phyloP scores from a whole-genome alignment of 805 yeast species.

The Torulaspora maleeae region DNA sequence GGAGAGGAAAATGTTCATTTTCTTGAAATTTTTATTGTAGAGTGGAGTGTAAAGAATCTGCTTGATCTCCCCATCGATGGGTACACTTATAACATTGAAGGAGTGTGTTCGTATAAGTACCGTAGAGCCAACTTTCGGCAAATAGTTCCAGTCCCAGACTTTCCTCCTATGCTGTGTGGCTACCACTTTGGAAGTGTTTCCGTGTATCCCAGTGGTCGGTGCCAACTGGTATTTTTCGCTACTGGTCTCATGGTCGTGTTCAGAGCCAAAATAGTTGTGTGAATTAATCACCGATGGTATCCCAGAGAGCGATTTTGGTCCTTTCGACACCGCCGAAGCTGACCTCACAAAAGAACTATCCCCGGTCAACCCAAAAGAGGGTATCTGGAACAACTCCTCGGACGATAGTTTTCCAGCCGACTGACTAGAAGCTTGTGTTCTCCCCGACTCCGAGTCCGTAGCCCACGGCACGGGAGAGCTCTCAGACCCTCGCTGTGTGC shows the following conservation, averaged over 20 bases:
- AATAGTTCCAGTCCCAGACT: slow-evolving; percentile 27
- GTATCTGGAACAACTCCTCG: not conserved
- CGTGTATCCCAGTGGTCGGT: slow-evolving; percentile 15
- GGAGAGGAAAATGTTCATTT: slow-evolving; percentile 26
- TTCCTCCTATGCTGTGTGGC: slow-evolving; percentile 14
- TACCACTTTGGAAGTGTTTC: slow-evolving; percentile 18
- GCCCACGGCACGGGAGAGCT: not conserved
- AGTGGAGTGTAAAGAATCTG: slow-evolving; percentile 26
- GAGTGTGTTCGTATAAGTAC: slow-evolving; percentile 20
- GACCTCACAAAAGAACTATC: slow-evolving; percentile 2
- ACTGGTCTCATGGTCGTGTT: slow-evolving; percentile 1
- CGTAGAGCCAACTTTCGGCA: slow-evolving; percentile 22
- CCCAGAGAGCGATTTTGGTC: slow-evolving; percentile 4
- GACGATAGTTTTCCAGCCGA: not conserved
- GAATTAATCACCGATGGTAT: slow-evolving; percentile 5
- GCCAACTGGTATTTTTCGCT: slow-evolving; percentile 7
- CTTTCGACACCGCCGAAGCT: slow-evolving; percentile 5
- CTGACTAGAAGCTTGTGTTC: not conserved
- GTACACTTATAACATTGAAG: slow-evolving; percentile 21
- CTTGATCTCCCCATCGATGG: slow-evolving; percentile 26
- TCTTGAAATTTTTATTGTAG: slow-evolving; percentile 23
- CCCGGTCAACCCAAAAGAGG: not conserved
- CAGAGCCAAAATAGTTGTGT: slow-evolving; percentile 8
- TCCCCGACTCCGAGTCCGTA: not conserved
- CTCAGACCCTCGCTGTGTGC: not conserved